These are phyloP conservation scores for Coccomyxa sp. DNA, from an alignment of 139 green algal species.

Conservation along the genomic window DNA sequence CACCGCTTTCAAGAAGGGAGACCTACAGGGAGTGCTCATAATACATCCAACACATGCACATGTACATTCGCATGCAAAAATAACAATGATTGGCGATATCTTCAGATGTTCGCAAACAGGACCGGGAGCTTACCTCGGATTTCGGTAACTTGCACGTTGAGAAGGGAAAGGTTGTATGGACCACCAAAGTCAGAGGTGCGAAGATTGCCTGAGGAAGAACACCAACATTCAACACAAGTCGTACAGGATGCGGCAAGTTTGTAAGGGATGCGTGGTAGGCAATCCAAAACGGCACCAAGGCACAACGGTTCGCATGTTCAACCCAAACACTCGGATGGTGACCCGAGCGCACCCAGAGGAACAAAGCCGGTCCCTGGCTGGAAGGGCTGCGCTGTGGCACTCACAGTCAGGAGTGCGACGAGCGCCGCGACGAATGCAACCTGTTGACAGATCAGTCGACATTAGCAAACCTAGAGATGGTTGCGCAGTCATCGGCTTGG, in stretches of 20 bases:
- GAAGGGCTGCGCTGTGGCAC: not conserved
- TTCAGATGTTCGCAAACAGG: not conserved
- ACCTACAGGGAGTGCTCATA: not conserved
- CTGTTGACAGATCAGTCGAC: too few relatives aligned
- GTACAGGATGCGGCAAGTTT: not conserved
- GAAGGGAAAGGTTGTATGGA: constrained; percentile 20
- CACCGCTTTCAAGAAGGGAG: not conserved
- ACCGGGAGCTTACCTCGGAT: constrained; percentile 9
- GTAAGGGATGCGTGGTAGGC: not conserved
- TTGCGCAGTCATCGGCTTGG: too few relatives aligned
- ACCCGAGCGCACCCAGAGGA: not conserved
- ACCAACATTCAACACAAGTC: not conserved
- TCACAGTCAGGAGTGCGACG: not conserved
- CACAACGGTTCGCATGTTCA: not conserved
- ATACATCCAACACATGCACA: not conserved
- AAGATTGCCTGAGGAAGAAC: constrained; percentile 15
- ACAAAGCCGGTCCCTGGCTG: not conserved
- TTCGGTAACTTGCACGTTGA: constrained; percentile 15
- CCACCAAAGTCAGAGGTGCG: constrained; percentile 12
- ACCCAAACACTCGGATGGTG: not conserved
- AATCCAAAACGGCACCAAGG: not conserved
- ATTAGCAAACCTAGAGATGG: too few relatives aligned
- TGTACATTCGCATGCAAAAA: not conserved
- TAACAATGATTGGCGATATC: too few relatives aligned
- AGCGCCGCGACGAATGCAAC: too few relatives aligned